Evolutionary conservation across 768 basidiomycete genomes (phyloP), one percentile per base, ranked within the genome.

Genomic region (Chalciporus chontae): DNA sequence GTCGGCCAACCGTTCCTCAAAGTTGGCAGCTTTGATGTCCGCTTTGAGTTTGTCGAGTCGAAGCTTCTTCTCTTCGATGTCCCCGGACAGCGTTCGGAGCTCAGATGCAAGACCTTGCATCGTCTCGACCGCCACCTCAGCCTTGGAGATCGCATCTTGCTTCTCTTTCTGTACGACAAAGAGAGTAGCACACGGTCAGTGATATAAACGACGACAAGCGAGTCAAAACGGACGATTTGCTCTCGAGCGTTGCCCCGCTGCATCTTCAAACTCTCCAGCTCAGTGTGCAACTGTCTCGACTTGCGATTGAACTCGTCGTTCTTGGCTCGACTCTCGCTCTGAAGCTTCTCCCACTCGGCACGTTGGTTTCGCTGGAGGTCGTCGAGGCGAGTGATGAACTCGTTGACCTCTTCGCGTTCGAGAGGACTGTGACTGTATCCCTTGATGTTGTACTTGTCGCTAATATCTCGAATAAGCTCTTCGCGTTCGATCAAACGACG

Each of bases 351-450:
- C 10, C 81, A 77, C 50, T 86, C 83, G 11, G 67, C 57, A n/a
- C 74, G 79, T 53, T 87, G 84, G 52, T 75, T 78, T 31, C 78
- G 73, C 49, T 83, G 81, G 5, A 86, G 65, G 21, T 87, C 84
- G 4, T 70, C 72, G 3, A 96, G 70, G 43, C 77, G 79, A 8
- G 81, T 70, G 21, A 83, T 73, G 64, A 96, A 94, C 40, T 91
- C 86, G 24, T 77, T 65, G 17, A 93, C 76, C 63, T 91, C 80
- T 36, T 81, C 79, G 36, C 82, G 77, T 43, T 85, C 85, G 31
- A 94, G 73, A 2, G 85, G 84, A 0, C 82, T 76, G 43, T 81
- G 75, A 45, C 80, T 81, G 62, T 81, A 93, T 0, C 90, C 91
- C 43, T 82, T 81, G 57, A 97, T 84, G 8, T 77, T 75, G 57